Conservation (phyloP, 169 alveolate species). For the Eimeria praecox region DNA sequence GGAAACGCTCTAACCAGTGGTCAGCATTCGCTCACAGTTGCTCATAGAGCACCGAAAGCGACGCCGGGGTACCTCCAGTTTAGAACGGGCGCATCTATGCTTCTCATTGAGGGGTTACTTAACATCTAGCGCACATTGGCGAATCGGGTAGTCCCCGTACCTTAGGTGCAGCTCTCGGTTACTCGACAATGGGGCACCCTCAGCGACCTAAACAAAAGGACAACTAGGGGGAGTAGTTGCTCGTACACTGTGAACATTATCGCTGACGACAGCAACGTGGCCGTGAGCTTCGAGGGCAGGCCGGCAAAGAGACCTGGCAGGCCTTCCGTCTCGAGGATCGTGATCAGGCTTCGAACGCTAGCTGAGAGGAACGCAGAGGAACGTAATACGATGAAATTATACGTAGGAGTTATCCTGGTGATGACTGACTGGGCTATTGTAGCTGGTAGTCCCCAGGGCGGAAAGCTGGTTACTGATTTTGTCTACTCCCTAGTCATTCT, state of each 20-base stretch:
- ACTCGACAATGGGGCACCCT: neutral
- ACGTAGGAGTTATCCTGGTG: neutral
- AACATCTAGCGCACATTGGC: neutral
- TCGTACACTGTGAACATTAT: slow-evolving; percentile 80
- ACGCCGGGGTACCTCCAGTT: neutral
- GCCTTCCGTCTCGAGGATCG: slow-evolving; percentile 82
- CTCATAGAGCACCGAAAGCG: neutral
- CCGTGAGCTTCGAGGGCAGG: slow-evolving; percentile 77
- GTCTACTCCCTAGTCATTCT: neutral
- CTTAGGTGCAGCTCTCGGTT: neutral
- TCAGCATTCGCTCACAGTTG: neutral
- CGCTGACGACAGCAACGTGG: slow-evolving; percentile 77
- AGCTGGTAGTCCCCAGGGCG: neutral
- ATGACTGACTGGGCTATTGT: neutral
- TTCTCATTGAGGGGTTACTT: neutral
- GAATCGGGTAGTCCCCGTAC: neutral
- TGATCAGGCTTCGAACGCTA: slow-evolving; percentile 71
- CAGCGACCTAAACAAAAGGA: slow-evolving; percentile 16
- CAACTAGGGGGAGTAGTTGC: slow-evolving; percentile 63
- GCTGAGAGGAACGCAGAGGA: slow-evolving; percentile 27
- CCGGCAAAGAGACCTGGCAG: slow-evolving; percentile 78
- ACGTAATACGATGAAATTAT: neutral
- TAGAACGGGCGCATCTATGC: neutral
- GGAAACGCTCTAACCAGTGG: neutral
- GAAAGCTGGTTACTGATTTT: neutral